These are phyloP conservation scores for Aspergillus mulundensis DNA, from an alignment of 495 filamentous ascomycete species.

Conservation along the genomic window DNA sequence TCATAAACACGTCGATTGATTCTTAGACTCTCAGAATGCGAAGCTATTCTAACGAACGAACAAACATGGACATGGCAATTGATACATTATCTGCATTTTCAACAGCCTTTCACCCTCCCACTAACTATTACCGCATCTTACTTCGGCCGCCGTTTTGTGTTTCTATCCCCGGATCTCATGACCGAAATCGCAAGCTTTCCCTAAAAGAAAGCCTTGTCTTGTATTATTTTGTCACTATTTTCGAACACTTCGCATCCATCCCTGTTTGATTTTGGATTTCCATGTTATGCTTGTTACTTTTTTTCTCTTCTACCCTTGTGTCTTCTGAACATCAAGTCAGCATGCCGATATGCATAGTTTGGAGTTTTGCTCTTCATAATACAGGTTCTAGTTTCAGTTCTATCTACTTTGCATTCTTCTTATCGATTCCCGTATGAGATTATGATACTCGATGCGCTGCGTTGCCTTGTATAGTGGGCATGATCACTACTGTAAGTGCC, in stretches of 20 bases:
- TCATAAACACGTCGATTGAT: constrained; percentile 8
- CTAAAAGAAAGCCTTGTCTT: neutral
- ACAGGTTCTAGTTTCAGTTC: neutral
- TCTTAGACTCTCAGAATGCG: neutral
- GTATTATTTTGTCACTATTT: neutral
- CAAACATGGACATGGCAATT: constrained; percentile 5
- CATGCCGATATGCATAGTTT: constrained; percentile 13
- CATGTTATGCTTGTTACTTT: neutral
- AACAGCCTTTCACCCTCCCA: constrained; percentile 1
- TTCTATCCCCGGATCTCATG: neutral
- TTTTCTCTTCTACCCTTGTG: neutral
- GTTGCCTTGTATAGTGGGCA: too few species aligned
- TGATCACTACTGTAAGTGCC: too few species aligned
- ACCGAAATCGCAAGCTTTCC: neutral
- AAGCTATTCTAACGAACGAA: constrained; percentile 4
- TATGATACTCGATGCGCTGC: neutral
- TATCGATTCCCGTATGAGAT: too few species aligned
- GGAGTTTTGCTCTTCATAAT: constrained; percentile 6
- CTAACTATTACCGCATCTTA: neutral
- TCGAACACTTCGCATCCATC: neutral
- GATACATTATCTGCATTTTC: constrained; percentile 12
- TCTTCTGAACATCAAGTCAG: constrained; percentile 1
- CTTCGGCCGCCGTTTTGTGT: neutral
- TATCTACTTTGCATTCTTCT: neutral
- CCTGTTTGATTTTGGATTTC: neutral